Evolutionary conservation across 2,329 filamentous ascomycete species (phyloP), one percentile per base, ranked within the genome.

Genomic region (Colletotrichum phormii): DNA sequence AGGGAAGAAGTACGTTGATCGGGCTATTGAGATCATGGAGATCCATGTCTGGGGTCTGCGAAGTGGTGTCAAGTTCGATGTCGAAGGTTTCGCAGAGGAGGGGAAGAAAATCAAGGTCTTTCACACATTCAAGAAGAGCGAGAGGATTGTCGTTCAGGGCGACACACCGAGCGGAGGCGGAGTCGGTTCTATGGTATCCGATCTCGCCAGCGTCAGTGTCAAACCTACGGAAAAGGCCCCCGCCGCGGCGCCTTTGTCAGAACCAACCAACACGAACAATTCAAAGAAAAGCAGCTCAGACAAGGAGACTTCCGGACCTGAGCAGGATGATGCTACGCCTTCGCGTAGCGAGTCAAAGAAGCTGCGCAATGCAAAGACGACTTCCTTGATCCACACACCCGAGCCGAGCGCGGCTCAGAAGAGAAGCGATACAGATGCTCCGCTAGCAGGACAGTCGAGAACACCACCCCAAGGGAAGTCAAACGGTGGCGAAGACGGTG

Each of bases 21-120:
- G 94, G 22, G 90, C 92, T 60, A 88, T 98, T 1, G 95, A 98
- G 82, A 91, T 98, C 53, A 81, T 95, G 12, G 96, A 98, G 81
- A 87, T 99, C 0, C 95, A 98, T 79, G 90, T 95, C 13, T 98
- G 95, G 94, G 97, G 95, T 0, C 81, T 98, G 63, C 87, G 94
- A 58, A 92, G 95, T 77, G 95, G 96, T 0, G 95, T 98, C 74
- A 97, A 97, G 82, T 89, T 98, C 37, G 90, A 92, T 0, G 89
- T 98, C 0, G 93, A 97, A 79, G 95, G 95, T 0, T 98, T 92
- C 75, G 90, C 91, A 1, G 93, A 98, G n/a, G 93, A 97, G 76
- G 96, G 97, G 6, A 95, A 94, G 84, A 91, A 89, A 77, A 98
- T 98, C 77, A 92, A 94, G 79, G 87, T 89, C 11, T 92, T 97